Evolutionary conservation across 169 alveolate species (phyloP).

Genomic region (Babesia bovis): DNA sequence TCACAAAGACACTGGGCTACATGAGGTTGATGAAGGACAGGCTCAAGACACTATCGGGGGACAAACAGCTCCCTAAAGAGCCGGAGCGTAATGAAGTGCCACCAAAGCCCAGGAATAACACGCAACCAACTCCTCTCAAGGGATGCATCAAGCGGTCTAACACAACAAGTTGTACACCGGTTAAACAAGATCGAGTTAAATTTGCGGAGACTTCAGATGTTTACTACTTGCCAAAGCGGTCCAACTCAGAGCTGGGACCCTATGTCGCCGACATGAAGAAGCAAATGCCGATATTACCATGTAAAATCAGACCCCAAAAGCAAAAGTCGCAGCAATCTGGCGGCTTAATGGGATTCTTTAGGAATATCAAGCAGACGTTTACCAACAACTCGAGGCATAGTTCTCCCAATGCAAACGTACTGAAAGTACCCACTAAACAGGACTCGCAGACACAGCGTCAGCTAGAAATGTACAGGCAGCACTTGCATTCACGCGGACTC

Average conservation of each 20-base stretch:
- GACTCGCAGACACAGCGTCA: conserved; percentile 12
- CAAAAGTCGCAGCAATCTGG: neutral
- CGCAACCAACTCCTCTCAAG: neutral
- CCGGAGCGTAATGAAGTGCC: neutral
- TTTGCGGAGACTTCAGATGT: conserved; percentile 56
- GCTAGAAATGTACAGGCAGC: conserved; percentile 25
- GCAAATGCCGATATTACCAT: conserved; percentile 26
- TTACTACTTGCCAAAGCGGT: conserved; percentile 46
- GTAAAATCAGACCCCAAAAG: conserved; percentile 17
- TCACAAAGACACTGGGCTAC: conserved; percentile 54
- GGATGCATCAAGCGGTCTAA: conserved; percentile 29
- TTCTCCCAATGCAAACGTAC: conserved; percentile 17
- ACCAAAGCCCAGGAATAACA: neutral
- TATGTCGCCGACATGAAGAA: neutral
- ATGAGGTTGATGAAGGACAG: conserved; percentile 63
- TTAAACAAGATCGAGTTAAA: conserved; percentile 34
- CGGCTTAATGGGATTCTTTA: conserved; percentile 12
- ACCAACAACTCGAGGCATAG: neutral
- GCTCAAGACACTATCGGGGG: conserved; percentile 22
- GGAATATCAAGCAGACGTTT: conserved; percentile 29
- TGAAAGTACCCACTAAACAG: conserved; percentile 15
- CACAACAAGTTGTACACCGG: conserved; percentile 20
- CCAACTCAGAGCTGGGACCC: conserved; percentile 40
- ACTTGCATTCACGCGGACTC: conserved; percentile 39
- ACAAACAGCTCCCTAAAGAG: neutral